phyloP scores from a whole-genome alignment of 2,329 filamentous ascomycete species.

The Talaromyces sp. region DNA sequence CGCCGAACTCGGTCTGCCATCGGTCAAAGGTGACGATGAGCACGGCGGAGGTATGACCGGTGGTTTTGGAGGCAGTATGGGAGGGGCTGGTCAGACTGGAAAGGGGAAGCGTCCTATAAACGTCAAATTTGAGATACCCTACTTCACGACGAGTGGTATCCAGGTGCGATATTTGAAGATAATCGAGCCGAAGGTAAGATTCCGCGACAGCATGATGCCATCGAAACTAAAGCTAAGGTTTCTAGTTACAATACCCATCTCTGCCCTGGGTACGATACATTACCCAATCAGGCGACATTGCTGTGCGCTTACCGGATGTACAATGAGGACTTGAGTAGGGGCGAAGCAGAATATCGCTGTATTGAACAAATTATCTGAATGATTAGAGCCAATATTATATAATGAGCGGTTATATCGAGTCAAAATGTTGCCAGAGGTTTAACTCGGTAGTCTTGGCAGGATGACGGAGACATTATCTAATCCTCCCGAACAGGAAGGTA shows the following conservation, averaged over 20 bases:
- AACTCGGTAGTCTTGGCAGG: neutral
- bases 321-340: conserved; percentile 51
- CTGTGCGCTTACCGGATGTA: conserved; percentile 87
- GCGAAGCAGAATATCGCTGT: neutral
- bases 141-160: conserved; percentile 99
- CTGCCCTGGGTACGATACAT: conserved; percentile 98
- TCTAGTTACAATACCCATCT: conserved; percentile 91
- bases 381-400: conserved; percentile 3
- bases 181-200: conserved; percentile 91
- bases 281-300: conserved; percentile 95
- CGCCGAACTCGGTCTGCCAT: conserved; percentile 88
- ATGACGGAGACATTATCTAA: neutral
- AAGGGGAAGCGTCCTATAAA: conserved; percentile 96
- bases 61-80: conserved; percentile 95
- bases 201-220: neutral
- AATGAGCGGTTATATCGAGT: neutral
- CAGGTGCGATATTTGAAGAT: conserved; percentile 99
- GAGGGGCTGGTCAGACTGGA: conserved; percentile 69
- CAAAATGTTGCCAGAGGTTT: neutral
- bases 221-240: conserved; percentile 6
- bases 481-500: neutral
- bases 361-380: neutral
- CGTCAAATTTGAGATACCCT: conserved; percentile 99
- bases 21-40: conserved; percentile 91
- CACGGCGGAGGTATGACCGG: conserved; percentile 96